Evolutionary conservation across 2,329 filamentous ascomycete genomes (phyloP).

Genomic region (Cladosporium colombiae): DNA sequence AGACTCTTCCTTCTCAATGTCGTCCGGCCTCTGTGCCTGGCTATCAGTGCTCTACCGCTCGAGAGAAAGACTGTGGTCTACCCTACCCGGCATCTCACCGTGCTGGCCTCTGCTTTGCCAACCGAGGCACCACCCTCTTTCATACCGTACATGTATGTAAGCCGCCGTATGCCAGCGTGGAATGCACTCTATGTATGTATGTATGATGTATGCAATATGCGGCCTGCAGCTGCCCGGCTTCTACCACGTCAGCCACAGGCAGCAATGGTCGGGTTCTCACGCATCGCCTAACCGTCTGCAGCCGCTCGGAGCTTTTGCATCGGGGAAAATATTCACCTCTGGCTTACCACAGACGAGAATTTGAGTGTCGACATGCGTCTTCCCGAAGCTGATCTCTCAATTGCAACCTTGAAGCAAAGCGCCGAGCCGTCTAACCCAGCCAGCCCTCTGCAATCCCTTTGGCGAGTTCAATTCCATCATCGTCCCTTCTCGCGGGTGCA

Average conservation of each 20-base stretch:
- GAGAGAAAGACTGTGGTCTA: not conserved
- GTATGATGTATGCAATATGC: conserved; percentile 12
- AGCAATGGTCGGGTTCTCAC: conserved; percentile 9
- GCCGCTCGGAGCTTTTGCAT: conserved; percentile 10
- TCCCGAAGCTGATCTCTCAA: conserved; percentile 1
- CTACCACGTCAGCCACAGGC: conserved; percentile 15
- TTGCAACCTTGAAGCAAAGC: not conserved
- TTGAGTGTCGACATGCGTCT: conserved; percentile 8
- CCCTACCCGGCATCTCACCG: not conserved
- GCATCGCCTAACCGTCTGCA: conserved; percentile 9
- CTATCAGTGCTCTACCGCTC: not conserved
- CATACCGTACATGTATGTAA: not conserved
- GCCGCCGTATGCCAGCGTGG: conserved; percentile 7
- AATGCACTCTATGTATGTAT: not conserved
- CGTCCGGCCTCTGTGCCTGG: conserved; percentile 12
- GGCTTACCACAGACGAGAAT: conserved; percentile 1
- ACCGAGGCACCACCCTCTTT: not conserved
- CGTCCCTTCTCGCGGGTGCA: not conserved
- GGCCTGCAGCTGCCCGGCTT: conserved; percentile 2
- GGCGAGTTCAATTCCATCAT: not conserved
- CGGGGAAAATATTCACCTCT: conserved; percentile 1
- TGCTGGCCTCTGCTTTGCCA: not conserved
- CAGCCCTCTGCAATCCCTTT: not conserved
- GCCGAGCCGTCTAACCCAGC: conserved; percentile 15
- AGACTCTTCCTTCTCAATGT: conserved; percentile 14